Evolutionary conservation across 2,329 filamentous ascomycete genomes (phyloP).

Genomic region (Phymatotrichopsis omnivora): DNA sequence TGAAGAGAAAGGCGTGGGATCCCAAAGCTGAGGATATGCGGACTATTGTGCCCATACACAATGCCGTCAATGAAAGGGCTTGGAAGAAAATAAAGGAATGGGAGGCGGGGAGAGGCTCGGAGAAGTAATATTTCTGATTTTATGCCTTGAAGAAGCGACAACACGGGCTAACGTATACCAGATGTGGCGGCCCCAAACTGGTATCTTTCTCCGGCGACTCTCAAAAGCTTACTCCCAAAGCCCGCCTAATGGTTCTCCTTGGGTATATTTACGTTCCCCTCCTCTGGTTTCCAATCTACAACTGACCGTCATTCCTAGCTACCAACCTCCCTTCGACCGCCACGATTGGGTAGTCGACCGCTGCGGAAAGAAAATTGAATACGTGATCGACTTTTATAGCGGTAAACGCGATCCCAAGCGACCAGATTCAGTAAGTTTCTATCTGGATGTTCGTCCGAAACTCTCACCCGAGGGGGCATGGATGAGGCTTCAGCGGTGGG

Average conservation of each 20-base stretch:
- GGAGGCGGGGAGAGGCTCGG: constrained; percentile 55
- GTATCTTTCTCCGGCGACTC: constrained; percentile 71
- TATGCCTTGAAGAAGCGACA: not conserved
- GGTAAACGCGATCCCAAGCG: constrained; percentile 45
- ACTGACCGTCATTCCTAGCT: constrained; percentile 36
- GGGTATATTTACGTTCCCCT: constrained; percentile 39
- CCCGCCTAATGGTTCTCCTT: constrained; percentile 67
- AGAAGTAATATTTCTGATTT: constrained; percentile 41
- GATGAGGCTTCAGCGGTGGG: constrained; percentile 47
- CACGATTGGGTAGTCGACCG: constrained; percentile 97
- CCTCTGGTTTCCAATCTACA: not conserved
- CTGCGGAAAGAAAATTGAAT: constrained; percentile 76
- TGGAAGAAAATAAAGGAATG: constrained; percentile 87
- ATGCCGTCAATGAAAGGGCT: constrained; percentile 93
- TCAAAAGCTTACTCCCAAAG: constrained; percentile 64
- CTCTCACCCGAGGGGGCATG: constrained; percentile 57
- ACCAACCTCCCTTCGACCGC: constrained; percentile 81
- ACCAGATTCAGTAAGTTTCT: constrained; percentile 46
- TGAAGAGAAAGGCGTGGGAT: constrained; percentile 79
- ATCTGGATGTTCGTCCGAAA: constrained; percentile 58
- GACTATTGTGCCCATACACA: constrained; percentile 92
- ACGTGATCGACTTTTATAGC: constrained; percentile 96
- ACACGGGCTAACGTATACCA: constrained; percentile 27
- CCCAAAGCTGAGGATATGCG: constrained; percentile 66
- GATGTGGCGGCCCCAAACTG: constrained; percentile 67